phyloP scores from a whole-genome alignment of 139 green algal genomes.

The Coelastrella sp. region DNA sequence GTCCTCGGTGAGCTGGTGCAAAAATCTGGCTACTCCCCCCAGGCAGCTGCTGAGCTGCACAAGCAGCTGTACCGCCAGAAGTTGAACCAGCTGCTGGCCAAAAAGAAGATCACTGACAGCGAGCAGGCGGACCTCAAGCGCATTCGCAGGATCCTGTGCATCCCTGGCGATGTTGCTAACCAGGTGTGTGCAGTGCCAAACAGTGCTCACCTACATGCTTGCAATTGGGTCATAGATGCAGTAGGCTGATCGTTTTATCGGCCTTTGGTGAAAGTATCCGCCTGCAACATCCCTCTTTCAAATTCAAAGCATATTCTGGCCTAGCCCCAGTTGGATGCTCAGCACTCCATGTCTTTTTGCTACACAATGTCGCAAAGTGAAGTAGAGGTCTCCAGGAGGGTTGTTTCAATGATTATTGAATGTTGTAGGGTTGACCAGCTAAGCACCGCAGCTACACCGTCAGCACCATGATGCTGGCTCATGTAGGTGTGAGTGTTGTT shows the following conservation, averaged over 20 bases:
- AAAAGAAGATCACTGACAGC: conserved; percentile 72
- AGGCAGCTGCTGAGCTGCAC: conserved; percentile 87
- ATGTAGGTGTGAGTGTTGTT: neutral
- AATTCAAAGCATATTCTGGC: neutral
- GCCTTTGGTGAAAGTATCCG: neutral
- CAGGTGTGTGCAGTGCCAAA: conserved; percentile 46
- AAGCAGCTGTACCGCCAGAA: conserved; percentile 85
- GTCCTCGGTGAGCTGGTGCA: conserved; percentile 89
- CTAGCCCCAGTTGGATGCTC: no score
- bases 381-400: no score
- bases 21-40: conserved; percentile 74
- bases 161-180: conserved; percentile 64
- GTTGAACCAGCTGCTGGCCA: conserved; percentile 62
- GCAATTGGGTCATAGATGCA: neutral
- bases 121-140: conserved; percentile 81
- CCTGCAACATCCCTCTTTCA: neutral
- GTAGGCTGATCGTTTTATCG: neutral
- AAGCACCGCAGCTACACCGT: neutral
- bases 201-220: no score
- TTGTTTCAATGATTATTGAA: no score
- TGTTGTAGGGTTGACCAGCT: no score
- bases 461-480: neutral
- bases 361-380: no score
- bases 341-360: no score
- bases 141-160: conserved; percentile 89